These are phyloP conservation scores for Porpolomopsis calyptriformis DNA, from an alignment of 768 basidiomycete genomes.

Conservation along the genomic window DNA sequence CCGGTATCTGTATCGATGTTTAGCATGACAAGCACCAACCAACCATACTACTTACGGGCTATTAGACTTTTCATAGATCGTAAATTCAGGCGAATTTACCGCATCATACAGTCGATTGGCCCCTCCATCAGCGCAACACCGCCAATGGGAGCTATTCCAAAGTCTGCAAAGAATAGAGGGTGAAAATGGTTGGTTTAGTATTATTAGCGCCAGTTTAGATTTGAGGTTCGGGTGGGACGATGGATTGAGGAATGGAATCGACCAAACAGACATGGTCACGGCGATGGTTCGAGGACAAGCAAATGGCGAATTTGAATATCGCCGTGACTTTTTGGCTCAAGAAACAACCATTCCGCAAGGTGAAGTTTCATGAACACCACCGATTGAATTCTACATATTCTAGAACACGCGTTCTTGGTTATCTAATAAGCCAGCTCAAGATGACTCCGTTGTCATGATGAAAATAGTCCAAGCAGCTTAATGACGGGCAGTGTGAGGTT, in stretches of 20 bases:
- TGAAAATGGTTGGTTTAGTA: constrained; percentile 86
- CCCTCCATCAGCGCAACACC: constrained; percentile 78
- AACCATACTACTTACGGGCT: constrained; percentile 8
- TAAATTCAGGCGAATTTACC: constrained; percentile 16
- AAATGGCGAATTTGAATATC: too few species aligned
- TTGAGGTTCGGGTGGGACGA: background rate
- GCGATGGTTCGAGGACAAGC: background rate
- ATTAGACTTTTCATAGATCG: too few species aligned
- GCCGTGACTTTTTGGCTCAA: too few species aligned
- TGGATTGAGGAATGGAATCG: background rate
- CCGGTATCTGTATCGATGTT: constrained; percentile 38
- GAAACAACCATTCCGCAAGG: too few species aligned
- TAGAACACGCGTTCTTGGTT: too few species aligned
- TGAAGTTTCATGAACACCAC: too few species aligned
- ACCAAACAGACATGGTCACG: background rate
- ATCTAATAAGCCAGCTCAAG: too few species aligned
- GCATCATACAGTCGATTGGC: constrained; percentile 73
- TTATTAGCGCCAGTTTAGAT: constrained; percentile 50
- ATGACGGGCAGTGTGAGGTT: constrained; percentile 86
- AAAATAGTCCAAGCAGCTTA: constrained; percentile 1
- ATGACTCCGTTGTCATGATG: background rate
- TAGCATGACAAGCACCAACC: background rate
- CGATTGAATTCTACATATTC: too few species aligned
- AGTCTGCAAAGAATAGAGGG: constrained; percentile 46
- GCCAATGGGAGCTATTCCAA: constrained; percentile 44